Conservation (phyloP, 208 protist genomes). For the Ichthyophonus hoferi region DNA sequence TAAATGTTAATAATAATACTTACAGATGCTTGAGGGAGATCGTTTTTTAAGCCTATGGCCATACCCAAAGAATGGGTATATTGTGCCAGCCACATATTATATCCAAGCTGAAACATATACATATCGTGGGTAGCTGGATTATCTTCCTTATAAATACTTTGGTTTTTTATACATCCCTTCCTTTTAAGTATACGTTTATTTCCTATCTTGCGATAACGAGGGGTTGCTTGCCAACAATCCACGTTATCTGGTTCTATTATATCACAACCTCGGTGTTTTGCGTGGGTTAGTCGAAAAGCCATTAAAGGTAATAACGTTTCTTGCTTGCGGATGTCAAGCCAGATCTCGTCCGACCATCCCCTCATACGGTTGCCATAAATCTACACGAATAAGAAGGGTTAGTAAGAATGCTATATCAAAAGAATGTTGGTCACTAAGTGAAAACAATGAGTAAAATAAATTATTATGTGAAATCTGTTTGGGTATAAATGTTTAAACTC, state of each 20-base stretch:
- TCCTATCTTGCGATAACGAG: background rate
- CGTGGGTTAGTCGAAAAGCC: background rate
- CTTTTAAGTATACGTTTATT: background rate
- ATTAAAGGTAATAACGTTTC: background rate
- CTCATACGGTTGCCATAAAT: background rate
- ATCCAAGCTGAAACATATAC: background rate
- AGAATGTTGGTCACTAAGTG: background rate
- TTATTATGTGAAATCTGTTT: background rate
- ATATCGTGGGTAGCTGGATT: background rate
- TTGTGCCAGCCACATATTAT: background rate
- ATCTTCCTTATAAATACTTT: background rate
- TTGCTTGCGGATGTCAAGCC: background rate
- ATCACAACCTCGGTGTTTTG: background rate
- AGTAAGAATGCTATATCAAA: background rate
- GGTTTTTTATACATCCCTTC: background rate
- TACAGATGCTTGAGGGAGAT: background rate
- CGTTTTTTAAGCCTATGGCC: background rate
- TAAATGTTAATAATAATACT: background rate
- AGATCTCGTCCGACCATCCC: background rate
- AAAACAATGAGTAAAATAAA: background rate
- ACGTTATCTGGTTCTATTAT: background rate
- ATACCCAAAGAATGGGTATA: background rate
- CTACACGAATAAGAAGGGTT: background rate
- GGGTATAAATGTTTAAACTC: no score
- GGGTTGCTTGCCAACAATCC: background rate